These are phyloP conservation scores for Streptanthus diversifolius DNA, from an alignment of 345 rosid genomes.

Conservation along the genomic window DNA sequence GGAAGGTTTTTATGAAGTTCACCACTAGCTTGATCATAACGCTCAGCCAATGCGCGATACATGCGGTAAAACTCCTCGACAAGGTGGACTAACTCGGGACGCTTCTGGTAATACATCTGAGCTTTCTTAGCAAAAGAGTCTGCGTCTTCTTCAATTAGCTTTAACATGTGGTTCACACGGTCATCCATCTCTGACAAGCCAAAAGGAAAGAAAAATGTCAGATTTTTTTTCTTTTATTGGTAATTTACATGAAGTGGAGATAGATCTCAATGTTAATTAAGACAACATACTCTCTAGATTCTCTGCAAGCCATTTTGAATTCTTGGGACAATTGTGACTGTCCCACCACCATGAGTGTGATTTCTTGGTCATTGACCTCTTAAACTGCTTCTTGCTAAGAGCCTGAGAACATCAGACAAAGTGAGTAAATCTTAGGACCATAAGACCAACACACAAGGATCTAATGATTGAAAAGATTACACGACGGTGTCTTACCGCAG, in stretches of 20 bases:
- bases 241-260: background rate
- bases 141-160: slow-evolving; percentile 81
- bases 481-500: slow-evolving; percentile 26
- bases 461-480: background rate
- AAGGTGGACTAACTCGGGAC: slow-evolving; percentile 68
- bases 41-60: slow-evolving; percentile 83
- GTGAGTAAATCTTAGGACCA: background rate
- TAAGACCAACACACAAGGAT: slow-evolving; percentile 13
- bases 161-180: slow-evolving; percentile 66
- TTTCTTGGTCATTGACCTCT: slow-evolving; percentile 48
- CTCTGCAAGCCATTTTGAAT: slow-evolving; percentile 82
- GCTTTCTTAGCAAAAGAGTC: slow-evolving; percentile 92
- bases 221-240: background rate
- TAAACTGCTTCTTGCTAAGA: slow-evolving; percentile 40
- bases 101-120: slow-evolving; percentile 76
- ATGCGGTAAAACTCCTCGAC: slow-evolving; percentile 81
- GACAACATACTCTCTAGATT: slow-evolving; percentile 62
- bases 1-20: slow-evolving; percentile 57
- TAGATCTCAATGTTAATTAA: background rate
- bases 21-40: slow-evolving; percentile 75
- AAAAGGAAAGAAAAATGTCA: slow-evolving; percentile 6
- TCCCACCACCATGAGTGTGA: slow-evolving; percentile 93
- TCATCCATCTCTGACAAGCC: slow-evolving; percentile 74
- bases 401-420: slow-evolving; percentile 22
- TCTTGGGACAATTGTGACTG: slow-evolving; percentile 70